phyloP scores from a whole-genome alignment of 2,329 filamentous ascomycete species.

The Xylaria sp. region DNA sequence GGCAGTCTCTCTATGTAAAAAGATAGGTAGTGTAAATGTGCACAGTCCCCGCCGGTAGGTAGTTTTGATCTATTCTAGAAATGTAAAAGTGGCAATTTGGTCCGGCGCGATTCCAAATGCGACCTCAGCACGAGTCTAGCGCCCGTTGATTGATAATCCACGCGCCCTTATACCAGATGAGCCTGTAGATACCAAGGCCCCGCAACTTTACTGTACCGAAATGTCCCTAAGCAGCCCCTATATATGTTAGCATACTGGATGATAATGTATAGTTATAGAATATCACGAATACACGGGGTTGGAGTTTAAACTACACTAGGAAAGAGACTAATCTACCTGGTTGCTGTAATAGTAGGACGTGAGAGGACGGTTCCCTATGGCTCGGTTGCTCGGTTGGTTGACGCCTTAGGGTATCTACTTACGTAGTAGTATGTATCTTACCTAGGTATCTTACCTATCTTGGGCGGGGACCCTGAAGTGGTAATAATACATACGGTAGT shows the following conservation, averaged over 20 bases:
- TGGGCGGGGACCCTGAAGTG: constrained; percentile 1
- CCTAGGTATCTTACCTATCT: background rate
- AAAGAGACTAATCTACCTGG: no score
- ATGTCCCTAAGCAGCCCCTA: background rate
- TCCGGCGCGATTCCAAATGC: constrained; percentile 34
- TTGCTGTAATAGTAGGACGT: no score
- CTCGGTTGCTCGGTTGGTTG: background rate
- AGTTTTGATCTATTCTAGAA: constrained; percentile 10
- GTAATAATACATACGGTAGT: constrained; percentile 8
- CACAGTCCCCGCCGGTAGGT: no score
- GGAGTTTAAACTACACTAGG: no score
- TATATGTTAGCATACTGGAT: no score
- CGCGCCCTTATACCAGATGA: background rate
- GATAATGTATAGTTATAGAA: no score
- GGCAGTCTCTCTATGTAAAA: no score
- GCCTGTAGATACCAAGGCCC: background rate
- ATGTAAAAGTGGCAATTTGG: constrained; percentile 14
- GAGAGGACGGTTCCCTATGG: background rate
- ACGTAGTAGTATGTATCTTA: no score
- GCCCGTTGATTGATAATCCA: constrained; percentile 36
- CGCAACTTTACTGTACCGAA: background rate
- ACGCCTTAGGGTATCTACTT: background rate
- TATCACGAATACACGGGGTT: no score
- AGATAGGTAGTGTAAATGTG: background rate
- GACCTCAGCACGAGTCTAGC: constrained; percentile 25